Evolutionary conservation across 2,329 filamentous ascomycete genomes (phyloP).

Genomic region (Colletotrichum brevisporum): DNA sequence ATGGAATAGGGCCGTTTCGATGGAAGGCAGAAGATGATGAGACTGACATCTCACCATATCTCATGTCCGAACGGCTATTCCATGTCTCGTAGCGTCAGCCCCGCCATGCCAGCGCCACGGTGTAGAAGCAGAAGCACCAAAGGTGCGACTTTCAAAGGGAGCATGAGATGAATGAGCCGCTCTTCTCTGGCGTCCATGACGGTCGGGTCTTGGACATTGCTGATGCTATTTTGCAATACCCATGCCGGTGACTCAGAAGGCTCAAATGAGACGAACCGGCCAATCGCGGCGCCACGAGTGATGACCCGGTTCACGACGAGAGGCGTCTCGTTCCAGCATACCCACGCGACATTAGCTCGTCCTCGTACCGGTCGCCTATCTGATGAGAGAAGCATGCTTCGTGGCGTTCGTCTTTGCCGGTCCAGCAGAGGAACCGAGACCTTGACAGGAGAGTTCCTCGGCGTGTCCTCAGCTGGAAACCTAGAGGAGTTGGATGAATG

Average conservation of each 20-base stretch:
- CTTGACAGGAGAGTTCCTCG: neutral
- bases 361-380: neutral
- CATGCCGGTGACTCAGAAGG: constrained; percentile 23
- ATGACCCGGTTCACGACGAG: neutral
- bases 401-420: constrained; percentile 9
- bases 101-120: constrained; percentile 3
- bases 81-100: constrained; percentile 11
- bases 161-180: neutral
- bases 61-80: constrained; percentile 10
- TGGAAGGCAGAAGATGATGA: neutral
- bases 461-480: constrained; percentile 18
- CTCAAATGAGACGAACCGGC: neutral
- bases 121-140: constrained; percentile 3
- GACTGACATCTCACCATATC: neutral
- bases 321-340: constrained; percentile 1
- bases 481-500: neutral
- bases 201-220: neutral
- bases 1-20: neutral
- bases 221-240: constrained; percentile 5
- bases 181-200: neutral
- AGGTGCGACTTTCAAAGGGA: neutral
- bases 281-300: constrained; percentile 17
- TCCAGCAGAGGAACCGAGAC: constrained; percentile 8
- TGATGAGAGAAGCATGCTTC: neutral
- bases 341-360: constrained; percentile 1